Conservation (phyloP, 169 alveolate genomes). For the Eimeria falciformis region DNA sequence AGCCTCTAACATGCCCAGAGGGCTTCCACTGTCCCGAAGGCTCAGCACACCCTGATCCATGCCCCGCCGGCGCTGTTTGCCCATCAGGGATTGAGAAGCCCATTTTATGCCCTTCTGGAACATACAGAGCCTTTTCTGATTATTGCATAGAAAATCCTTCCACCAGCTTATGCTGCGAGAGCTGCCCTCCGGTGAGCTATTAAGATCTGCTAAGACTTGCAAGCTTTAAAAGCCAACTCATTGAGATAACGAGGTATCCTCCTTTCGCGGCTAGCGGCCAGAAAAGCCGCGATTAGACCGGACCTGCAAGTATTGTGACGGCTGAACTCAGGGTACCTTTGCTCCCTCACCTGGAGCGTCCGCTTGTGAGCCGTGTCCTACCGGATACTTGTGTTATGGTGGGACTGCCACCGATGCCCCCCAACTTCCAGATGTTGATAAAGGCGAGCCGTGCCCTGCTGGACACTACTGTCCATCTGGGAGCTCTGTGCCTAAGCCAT, state of each 20-base stretch:
- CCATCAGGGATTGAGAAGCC: slow-evolving; percentile 53
- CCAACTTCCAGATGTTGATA: slow-evolving; percentile 30
- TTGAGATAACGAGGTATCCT: too few species aligned
- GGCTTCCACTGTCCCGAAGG: slow-evolving; percentile 87
- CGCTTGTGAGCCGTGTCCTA: slow-evolving; percentile 52
- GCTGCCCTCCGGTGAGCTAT: slow-evolving; percentile 70
- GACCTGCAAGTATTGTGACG: too few species aligned
- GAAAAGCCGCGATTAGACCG: background rate
- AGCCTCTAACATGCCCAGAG: slow-evolving; percentile 77
- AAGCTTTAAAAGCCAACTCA: too few species aligned
- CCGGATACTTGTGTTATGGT: slow-evolving; percentile 68
- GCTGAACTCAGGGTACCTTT: slow-evolving; percentile 46
- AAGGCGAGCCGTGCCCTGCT: slow-evolving; percentile 79
- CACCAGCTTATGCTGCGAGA: slow-evolving; percentile 56
- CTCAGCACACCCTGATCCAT: slow-evolving; percentile 75
- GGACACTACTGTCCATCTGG: slow-evolving; percentile 78
- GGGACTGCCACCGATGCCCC: slow-evolving; percentile 68
- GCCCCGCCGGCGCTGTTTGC: slow-evolving; percentile 79
- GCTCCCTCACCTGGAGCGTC: slow-evolving; percentile 35
- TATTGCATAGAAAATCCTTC: slow-evolving; percentile 57
- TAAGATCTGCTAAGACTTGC: background rate
- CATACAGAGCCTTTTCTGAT: slow-evolving; percentile 28
- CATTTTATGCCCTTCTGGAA: slow-evolving; percentile 70
- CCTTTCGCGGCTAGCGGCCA: too few species aligned
- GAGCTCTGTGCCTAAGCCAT: slow-evolving; percentile 63